These are phyloP conservation scores for Vicia faba DNA, from an alignment of 306 rosid species.

Conservation along the genomic window DNA sequence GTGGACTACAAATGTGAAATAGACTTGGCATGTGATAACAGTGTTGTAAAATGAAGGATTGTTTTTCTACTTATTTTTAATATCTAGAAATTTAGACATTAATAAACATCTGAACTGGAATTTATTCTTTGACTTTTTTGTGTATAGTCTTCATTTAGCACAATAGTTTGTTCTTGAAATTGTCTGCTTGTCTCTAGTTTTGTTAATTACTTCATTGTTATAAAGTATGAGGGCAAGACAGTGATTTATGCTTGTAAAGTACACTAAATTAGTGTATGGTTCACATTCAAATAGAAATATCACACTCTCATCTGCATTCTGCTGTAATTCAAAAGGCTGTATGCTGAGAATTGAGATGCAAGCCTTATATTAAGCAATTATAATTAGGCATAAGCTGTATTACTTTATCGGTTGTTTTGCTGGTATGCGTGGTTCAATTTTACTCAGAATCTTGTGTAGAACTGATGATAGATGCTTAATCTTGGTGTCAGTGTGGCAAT, in stretches of 20 bases:
- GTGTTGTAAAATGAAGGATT: not conserved
- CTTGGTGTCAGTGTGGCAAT: too few relatives aligned
- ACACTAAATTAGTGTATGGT: not conserved
- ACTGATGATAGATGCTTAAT: too few relatives aligned
- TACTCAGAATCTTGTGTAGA: constrained; percentile 3
- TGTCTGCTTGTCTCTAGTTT: constrained; percentile 8
- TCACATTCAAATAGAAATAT: too few relatives aligned
- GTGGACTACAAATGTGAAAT: not conserved
- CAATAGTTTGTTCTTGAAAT: constrained; percentile 9
- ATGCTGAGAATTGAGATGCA: not conserved
- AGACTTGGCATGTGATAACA: constrained; percentile 17
- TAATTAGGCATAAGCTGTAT: constrained; percentile 17
- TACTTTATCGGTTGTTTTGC: constrained; percentile 6
- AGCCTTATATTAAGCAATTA: constrained; percentile 12
- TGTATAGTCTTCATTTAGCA: not conserved
- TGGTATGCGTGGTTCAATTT: constrained; percentile 1
- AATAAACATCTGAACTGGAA: not conserved
- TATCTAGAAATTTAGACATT: not conserved
- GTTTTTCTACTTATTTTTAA: not conserved
- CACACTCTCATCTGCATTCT: constrained; percentile 7
- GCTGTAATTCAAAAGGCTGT: constrained; percentile 2
- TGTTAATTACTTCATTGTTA: constrained; percentile 1
- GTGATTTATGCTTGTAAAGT: not conserved
- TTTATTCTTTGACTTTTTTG: not conserved
- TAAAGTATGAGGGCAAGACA: not conserved